A percentile compares a stretch with the other conserved stretches of the same genome.
These are phyloP conservation scores for Corymbia maculata DNA, from an alignment of 345 rosid species.

Conservation along the genomic window DNA sequence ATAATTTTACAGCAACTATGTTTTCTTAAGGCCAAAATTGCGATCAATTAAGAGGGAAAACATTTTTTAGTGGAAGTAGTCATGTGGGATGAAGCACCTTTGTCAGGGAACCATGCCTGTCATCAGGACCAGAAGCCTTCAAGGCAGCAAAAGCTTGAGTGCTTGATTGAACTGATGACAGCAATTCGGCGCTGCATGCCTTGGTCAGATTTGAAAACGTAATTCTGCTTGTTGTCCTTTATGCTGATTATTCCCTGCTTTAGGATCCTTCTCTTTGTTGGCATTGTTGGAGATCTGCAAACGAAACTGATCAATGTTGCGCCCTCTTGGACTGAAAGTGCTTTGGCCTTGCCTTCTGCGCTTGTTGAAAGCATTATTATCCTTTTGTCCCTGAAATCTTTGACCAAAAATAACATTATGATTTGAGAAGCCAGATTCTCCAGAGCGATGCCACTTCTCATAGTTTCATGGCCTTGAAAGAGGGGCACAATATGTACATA, in stretches of 20 bases:
- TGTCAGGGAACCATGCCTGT: background rate
- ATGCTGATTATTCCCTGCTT: background rate
- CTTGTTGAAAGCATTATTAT: background rate
- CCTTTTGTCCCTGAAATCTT: background rate
- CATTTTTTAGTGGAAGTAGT: background rate
- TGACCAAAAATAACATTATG: background rate
- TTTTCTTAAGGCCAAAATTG: background rate
- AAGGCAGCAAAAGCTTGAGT: background rate
- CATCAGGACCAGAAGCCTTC: background rate
- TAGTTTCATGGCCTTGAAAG: background rate
- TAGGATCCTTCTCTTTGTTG: background rate
- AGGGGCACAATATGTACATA: background rate
- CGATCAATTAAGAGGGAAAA: background rate
- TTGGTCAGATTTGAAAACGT: background rate
- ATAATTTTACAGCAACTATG: background rate
- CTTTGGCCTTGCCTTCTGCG: background rate
- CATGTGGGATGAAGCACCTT: background rate
- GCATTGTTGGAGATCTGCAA: background rate
- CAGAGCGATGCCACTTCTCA: background rate
- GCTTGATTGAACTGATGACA: background rate
- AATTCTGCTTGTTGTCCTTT: background rate
- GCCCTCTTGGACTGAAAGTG: background rate
- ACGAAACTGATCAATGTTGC: background rate
- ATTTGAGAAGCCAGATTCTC: background rate
- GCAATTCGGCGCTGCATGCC: background rate